A percentile compares a stretch with the other conserved stretches of the same genome.
phyloP scores from a whole-genome alignment of 768 basidiomycete species.

The Albatrellus ellisii region DNA sequence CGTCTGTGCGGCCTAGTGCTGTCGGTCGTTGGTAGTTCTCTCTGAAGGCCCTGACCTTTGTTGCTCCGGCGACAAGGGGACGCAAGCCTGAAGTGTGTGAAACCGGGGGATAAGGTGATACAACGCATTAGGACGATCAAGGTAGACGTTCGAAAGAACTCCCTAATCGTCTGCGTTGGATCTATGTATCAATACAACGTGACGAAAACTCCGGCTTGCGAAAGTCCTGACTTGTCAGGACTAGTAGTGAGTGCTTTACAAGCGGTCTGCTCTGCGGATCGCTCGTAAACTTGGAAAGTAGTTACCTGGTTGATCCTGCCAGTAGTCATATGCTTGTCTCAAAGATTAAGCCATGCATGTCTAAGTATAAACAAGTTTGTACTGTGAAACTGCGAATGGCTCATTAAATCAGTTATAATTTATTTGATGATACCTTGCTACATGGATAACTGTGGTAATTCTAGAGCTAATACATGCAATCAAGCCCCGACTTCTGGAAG shows the following conservation, averaged over 20 bases:
- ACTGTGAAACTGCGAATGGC: conserved; percentile 23
- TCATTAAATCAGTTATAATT: background rate
- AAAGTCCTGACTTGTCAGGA: too few relatives aligned
- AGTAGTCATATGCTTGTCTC: conserved; percentile 79
- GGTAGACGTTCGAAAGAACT: too few relatives aligned
- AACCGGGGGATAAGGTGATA: background rate
- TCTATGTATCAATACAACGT: too few relatives aligned
- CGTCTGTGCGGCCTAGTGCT: background rate
- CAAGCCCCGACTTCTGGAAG: conserved; percentile 10
- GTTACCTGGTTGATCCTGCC: conserved; percentile 78
- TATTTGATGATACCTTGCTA: background rate
- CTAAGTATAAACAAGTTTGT: too few relatives aligned
- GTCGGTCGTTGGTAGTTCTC: background rate
- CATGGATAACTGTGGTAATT: background rate
- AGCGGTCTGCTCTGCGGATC: too few relatives aligned
- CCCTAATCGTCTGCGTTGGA: too few relatives aligned
- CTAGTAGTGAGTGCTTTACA: too few relatives aligned
- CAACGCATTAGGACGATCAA: too few relatives aligned
- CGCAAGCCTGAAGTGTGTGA: background rate
- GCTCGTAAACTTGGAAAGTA: conserved; percentile 43
- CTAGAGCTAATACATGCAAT: too few relatives aligned
- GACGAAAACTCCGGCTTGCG: too few relatives aligned
- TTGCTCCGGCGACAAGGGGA: background rate
- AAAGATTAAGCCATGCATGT: conserved; percentile 79
- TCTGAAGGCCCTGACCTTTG: background rate